A percentile compares a stretch with the other conserved stretches of the same genome.
phyloP scores from a whole-genome alignment of 2,329 filamentous ascomycete genomes.

The Pseudogymnoascus sp. region DNA sequence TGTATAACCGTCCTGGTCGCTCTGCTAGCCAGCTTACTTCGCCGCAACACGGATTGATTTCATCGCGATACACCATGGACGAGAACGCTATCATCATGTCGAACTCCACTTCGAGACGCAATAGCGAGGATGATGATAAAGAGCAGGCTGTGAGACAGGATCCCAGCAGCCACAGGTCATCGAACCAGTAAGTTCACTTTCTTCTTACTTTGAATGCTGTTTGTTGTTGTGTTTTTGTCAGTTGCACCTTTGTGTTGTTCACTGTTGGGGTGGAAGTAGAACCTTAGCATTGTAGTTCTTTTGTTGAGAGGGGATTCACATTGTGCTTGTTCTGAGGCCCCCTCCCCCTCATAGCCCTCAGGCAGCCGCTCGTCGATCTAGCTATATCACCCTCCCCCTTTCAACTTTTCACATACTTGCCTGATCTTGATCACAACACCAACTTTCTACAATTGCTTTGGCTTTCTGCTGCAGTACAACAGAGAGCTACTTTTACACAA shows the following conservation, averaged over 20 bases:
- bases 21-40: slow-evolving; percentile 77
- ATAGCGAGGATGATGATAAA: slow-evolving; percentile 87
- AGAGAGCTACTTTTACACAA: background rate
- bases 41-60: slow-evolving; percentile 58
- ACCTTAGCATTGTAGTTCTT: background rate
- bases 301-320: background rate
- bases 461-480: background rate
- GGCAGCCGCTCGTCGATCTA: background rate
- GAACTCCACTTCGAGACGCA: slow-evolving; percentile 78
- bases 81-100: slow-evolving; percentile 42
- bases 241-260: background rate
- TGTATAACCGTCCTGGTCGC: slow-evolving; percentile 65
- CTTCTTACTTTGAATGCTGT: background rate
- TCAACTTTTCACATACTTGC: slow-evolving; percentile 6
- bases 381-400: background rate
- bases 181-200: slow-evolving; percentile 64
- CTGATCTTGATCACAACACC: background rate
- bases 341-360: background rate
- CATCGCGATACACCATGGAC: slow-evolving; percentile 52
- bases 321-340: background rate
- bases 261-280: background rate
- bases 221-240: background rate
- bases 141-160: slow-evolving; percentile 65
- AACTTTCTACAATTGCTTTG: slow-evolving; percentile 17
- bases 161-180: slow-evolving; percentile 64